These are phyloP conservation scores for Capsicum rhomboideum DNA, from an alignment of 257 asterid species.

Conservation along the genomic window DNA sequence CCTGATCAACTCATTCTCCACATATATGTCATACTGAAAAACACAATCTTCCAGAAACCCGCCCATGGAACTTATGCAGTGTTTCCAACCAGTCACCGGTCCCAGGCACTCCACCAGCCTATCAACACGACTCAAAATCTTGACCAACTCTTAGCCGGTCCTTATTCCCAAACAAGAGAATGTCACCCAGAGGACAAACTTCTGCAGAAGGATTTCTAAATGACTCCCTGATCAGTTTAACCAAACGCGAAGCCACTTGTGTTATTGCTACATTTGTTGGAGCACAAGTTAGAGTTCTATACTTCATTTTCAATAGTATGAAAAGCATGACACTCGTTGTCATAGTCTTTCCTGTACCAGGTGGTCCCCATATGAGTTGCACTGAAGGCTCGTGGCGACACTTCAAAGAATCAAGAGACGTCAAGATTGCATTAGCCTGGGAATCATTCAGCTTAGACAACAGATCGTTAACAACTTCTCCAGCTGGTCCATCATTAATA, in stretches of 20 bases:
- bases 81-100: slow-evolving; percentile 31
- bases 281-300: slow-evolving; percentile 13
- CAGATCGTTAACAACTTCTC: background rate
- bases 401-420: slow-evolving; percentile 3
- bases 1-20: slow-evolving; percentile 1
- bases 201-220: background rate
- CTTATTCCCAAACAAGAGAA: slow-evolving; percentile 39
- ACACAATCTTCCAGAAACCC: slow-evolving; percentile 32
- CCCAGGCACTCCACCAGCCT: slow-evolving; percentile 19
- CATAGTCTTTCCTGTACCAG: slow-evolving; percentile 22
- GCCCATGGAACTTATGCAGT: slow-evolving; percentile 16
- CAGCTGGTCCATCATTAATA: background rate
- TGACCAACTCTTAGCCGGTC: slow-evolving; percentile 22
- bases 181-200: slow-evolving; percentile 24
- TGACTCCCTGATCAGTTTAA: slow-evolving; percentile 23
- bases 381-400: slow-evolving; percentile 8
- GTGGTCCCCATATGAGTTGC: slow-evolving; percentile 23
- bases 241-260: slow-evolving; percentile 16
- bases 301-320: slow-evolving; percentile 5
- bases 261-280: slow-evolving; percentile 28
- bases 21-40: slow-evolving; percentile 18
- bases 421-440: slow-evolving; percentile 17
- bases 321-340: slow-evolving; percentile 12
- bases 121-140: slow-evolving; percentile 25
- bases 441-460: slow-evolving; percentile 31